Evolutionary conservation across 2,329 filamentous ascomycete species (phyloP), one percentile per base, ranked within the genome.

Genomic region (Sordariomycetes sp.): DNA sequence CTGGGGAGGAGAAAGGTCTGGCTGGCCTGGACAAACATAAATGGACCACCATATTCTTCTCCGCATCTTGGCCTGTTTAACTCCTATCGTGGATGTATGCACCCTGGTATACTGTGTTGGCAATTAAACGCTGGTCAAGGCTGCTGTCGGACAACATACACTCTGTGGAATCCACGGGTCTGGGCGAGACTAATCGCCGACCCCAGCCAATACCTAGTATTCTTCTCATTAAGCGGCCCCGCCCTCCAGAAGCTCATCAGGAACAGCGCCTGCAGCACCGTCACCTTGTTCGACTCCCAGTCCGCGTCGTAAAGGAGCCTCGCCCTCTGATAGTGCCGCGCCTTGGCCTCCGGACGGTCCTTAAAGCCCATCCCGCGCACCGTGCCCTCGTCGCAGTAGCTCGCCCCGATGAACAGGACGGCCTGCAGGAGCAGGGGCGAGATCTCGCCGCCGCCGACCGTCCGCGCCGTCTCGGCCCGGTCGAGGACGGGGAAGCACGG

Each of bases 191-290:
- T 76, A 25, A 79, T 79, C 0, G 78, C 78, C 7, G 75, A 74
- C 0, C 75, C 76, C 1, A 79, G 65, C 77, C 77, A 79, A 61
- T 78, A 78, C 34, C 76, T 63, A 12, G 74, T 73, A 63, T 79
- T 76, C n/a, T 75, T 71, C 20, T 77, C 74, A 54, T 77, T 73
- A 0, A 70, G 68, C 0, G 79, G 76, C 0, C 75, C 75, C 5
- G 75, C 76, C 20, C 79, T 69, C 79, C 79, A 82, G 60, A 80
- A 82, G 62, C 79, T 81, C 69, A 82, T 72, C 34, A 82, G 65
- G 61, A 82, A 81, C 1, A 82, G 62, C 0, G 76, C 72, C 63
- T 80, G 78, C 0, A 81, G 70, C 3, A 79, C 72, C 0, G 71
- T 74, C 0, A 79, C 69, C 50, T 77, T 77, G 46, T 80, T 74